Conservation (phyloP, 345 rosid genomes). For the Salix suchowensis region DNA sequence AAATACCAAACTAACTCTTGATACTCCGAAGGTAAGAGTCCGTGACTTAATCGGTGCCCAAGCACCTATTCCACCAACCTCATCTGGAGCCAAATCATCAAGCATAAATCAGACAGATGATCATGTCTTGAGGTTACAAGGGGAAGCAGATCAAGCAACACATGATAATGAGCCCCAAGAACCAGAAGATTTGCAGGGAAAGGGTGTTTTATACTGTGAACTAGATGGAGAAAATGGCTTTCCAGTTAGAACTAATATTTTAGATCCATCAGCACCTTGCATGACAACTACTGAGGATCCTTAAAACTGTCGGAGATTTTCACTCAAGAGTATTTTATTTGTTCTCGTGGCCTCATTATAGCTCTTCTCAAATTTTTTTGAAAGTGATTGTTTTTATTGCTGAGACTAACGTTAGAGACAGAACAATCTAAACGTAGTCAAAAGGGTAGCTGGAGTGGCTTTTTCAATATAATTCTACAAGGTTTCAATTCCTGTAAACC, state of each 20-base stretch:
- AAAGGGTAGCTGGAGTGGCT: neutral
- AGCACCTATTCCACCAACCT: slow-evolving; percentile 13
- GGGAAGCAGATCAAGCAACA: slow-evolving; percentile 15
- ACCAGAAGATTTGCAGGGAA: slow-evolving; percentile 31
- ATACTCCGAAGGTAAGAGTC: slow-evolving; percentile 32
- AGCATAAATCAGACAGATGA: slow-evolving; percentile 11
- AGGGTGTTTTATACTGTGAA: slow-evolving; percentile 37
- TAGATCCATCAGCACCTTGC: slow-evolving; percentile 5
- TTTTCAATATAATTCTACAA: neutral
- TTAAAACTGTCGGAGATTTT: neutral
- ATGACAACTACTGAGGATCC: slow-evolving; percentile 3
- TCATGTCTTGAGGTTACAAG: slow-evolving; percentile 12
- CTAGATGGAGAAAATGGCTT: slow-evolving; percentile 29
- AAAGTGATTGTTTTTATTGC: neutral
- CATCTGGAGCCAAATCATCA: slow-evolving; percentile 12
- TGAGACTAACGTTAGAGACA: neutral
- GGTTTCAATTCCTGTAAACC: neutral
- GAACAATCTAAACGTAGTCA: neutral
- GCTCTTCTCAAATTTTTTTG: neutral
- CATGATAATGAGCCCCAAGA: slow-evolving; percentile 12
- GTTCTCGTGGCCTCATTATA: neutral
- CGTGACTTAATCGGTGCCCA: slow-evolving; percentile 17
- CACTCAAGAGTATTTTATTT: neutral
- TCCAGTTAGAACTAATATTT: slow-evolving; percentile 18
- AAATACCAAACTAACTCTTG: neutral